phyloP scores from a whole-genome alignment of 1,284 basidiomycete genomes.

The Austropuccinia psidii region DNA sequence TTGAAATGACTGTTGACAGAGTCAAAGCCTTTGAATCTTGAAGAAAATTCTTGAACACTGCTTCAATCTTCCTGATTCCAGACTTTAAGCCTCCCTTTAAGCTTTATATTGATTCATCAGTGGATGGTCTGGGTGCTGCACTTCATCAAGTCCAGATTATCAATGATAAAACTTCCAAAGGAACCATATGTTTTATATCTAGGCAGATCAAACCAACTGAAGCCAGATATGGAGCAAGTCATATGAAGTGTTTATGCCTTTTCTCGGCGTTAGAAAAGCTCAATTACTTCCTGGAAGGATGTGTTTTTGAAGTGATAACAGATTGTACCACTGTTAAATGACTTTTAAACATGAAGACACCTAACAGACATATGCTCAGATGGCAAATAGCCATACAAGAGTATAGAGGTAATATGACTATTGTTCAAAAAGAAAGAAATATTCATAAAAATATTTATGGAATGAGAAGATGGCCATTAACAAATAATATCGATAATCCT shows the following conservation, averaged over 20 bases:
- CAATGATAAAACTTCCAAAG: not conserved
- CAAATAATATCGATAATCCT: not conserved
- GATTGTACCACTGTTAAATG: not conserved
- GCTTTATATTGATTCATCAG: conserved; percentile 2
- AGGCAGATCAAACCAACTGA: not conserved
- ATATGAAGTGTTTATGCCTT: not conserved
- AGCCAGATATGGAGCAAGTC: not conserved
- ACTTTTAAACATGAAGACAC: conserved; percentile 1
- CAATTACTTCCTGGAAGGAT: not conserved
- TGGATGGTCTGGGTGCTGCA: conserved; percentile 11
- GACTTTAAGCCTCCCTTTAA: too few relatives aligned
- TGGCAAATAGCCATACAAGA: conserved; percentile 23
- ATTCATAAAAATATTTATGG: conserved; percentile 14
- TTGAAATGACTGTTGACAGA: too few relatives aligned
- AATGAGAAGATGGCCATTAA: not conserved
- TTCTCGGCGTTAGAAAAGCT: conserved; percentile 3
- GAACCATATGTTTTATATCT: not conserved
- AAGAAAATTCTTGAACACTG: too few relatives aligned
- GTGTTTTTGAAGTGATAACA: not conserved
- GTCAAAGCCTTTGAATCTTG: too few relatives aligned
- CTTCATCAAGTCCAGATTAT: not conserved
- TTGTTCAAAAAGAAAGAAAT: not conserved
- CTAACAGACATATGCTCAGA: not conserved
- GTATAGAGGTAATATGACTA: conserved; percentile 2
- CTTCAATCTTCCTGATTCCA: too few relatives aligned